These are phyloP conservation scores for Eimeria sp. DNA, from an alignment of 169 alveolate species.

Conservation along the genomic window DNA sequence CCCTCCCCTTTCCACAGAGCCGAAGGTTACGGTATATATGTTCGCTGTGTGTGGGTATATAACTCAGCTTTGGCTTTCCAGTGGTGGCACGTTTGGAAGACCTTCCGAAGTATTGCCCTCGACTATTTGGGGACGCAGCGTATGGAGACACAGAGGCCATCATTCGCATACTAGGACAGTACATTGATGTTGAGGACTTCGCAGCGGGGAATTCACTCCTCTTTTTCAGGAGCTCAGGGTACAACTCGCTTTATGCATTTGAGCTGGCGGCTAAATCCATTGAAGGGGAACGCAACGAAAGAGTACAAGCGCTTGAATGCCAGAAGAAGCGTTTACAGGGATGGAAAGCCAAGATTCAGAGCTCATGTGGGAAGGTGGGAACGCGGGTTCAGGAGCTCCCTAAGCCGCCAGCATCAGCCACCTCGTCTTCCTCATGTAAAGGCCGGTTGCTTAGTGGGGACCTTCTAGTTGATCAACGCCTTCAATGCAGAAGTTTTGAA, in stretches of 20 bases:
- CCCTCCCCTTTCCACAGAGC: background rate
- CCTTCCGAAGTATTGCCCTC: constrained; percentile 66
- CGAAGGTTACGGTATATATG: background rate
- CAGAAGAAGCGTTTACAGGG: constrained; percentile 22
- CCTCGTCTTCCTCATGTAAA: no score
- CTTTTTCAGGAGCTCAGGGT: constrained; percentile 29
- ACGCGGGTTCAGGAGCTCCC: background rate
- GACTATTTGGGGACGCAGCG: background rate
- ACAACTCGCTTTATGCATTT: constrained; percentile 42
- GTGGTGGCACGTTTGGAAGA: constrained; percentile 63
- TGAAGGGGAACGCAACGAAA: constrained; percentile 3
- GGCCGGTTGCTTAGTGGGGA: background rate
- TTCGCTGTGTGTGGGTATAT: background rate
- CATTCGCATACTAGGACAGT: constrained; percentile 1
- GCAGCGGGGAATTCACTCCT: background rate
- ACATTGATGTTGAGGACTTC: constrained; percentile 15
- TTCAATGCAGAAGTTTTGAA: background rate
- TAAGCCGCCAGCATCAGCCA: constrained; percentile 6
- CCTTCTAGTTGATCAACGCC: background rate
- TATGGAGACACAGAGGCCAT: background rate
- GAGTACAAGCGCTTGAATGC: background rate
- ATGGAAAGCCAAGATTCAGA: background rate
- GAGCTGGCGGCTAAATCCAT: constrained; percentile 64
- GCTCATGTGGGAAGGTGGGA: background rate
- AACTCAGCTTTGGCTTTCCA: constrained; percentile 63